These are phyloP conservation scores for Ammopiptanthus mongolicus DNA, from an alignment of 306 rosid genomes.

Conservation along the genomic window DNA sequence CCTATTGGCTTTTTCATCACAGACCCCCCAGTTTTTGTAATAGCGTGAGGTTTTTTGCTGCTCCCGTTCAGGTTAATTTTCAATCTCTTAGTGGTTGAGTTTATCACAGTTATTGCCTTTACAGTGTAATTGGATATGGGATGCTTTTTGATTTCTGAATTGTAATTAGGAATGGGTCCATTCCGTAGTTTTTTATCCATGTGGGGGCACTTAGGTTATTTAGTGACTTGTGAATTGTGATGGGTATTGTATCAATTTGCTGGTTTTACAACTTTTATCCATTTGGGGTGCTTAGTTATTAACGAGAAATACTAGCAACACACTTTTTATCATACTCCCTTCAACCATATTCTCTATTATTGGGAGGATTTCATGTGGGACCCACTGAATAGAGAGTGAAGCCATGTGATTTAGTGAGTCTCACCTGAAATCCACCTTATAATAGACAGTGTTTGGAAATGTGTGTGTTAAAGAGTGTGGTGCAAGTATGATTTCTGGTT, in stretches of 20 bases:
- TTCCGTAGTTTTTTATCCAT: background rate
- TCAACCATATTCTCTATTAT: too few species aligned
- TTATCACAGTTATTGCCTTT: background rate
- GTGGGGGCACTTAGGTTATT: background rate
- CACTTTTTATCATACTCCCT: too few species aligned
- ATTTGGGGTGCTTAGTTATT: background rate
- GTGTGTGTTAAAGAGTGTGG: too few species aligned
- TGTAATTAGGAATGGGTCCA: background rate
- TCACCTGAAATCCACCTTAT: too few species aligned
- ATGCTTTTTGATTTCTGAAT: background rate
- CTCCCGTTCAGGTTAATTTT: constrained; percentile 50
- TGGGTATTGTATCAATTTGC: too few species aligned
- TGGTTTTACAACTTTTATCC: background rate
- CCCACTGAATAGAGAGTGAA: too few species aligned
- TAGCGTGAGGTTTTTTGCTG: constrained; percentile 57
- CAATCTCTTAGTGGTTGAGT: background rate
- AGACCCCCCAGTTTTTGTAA: constrained; percentile 27
- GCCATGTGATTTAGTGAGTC: too few species aligned
- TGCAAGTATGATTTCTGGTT: too few species aligned
- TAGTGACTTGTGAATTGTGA: background rate
- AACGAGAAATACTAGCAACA: too few species aligned
- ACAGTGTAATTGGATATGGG: background rate
- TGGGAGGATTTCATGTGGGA: too few species aligned
- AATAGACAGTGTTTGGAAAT: too few species aligned
- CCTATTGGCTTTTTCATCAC: constrained; percentile 11